These are phyloP conservation scores for Brassica balearica DNA, from an alignment of 441 rosid species.

Conservation along the genomic window DNA sequence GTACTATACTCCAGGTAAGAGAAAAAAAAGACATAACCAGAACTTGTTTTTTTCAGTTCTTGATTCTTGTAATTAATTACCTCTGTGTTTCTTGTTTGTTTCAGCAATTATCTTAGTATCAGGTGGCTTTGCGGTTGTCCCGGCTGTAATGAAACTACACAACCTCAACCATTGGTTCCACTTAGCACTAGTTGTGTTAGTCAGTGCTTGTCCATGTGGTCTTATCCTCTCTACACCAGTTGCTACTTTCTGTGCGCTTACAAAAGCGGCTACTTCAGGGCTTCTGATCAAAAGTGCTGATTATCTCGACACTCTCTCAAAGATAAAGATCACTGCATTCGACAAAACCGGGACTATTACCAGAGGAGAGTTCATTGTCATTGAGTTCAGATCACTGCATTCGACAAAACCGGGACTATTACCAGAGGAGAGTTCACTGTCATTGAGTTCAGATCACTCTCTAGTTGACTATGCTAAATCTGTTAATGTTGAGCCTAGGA, in stretches of 20 bases:
- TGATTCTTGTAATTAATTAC: background rate
- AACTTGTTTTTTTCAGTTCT: slow-evolving; percentile 25
- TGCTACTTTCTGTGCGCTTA: slow-evolving; percentile 87
- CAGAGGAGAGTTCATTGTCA: slow-evolving; percentile 78
- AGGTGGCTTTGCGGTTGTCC: slow-evolving; percentile 56
- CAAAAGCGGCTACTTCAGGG: slow-evolving; percentile 80
- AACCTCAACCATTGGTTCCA: slow-evolving; percentile 66
- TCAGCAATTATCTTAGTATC: slow-evolving; percentile 71
- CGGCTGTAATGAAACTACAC: slow-evolving; percentile 53
- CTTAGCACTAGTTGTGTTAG: slow-evolving; percentile 80
- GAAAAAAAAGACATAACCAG: background rate
- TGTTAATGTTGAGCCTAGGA: slow-evolving; percentile 61
- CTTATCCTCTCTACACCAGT: slow-evolving; percentile 92
- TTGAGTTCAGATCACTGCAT: slow-evolving; percentile 64
- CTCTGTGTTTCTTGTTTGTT: slow-evolving; percentile 20
- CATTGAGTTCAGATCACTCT: slow-evolving; percentile 51
- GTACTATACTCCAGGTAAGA: slow-evolving; percentile 82
- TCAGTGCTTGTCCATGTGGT: slow-evolving; percentile 92
- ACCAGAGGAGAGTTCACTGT: slow-evolving; percentile 87
- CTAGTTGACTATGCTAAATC: slow-evolving; percentile 65
- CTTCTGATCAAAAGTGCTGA: slow-evolving; percentile 87
- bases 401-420: slow-evolving; percentile 93
- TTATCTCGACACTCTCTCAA: slow-evolving; percentile 70
- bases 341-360: slow-evolving; percentile 96
- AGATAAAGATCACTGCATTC: slow-evolving; percentile 71